These are phyloP conservation scores for Globisporangium viniferum DNA, from an alignment of 352 stramenopile genomes.

Conservation along the genomic window DNA sequence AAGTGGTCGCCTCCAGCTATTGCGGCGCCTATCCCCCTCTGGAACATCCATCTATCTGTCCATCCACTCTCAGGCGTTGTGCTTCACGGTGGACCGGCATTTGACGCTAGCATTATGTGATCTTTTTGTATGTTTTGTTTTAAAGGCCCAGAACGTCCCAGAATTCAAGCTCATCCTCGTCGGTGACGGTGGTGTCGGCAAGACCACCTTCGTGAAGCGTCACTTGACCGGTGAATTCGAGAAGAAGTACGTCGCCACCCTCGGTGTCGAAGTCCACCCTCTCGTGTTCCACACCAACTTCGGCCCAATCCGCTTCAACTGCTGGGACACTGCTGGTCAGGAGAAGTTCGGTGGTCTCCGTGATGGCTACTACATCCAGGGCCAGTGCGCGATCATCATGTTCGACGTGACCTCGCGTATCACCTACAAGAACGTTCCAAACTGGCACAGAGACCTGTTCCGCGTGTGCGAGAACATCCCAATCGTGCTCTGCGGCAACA, in stretches of 20 bases:
- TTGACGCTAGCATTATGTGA: neutral
- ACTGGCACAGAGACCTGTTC: constrained; percentile 99
- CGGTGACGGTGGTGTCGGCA: constrained; percentile 98
- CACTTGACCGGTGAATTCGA: constrained; percentile 99
- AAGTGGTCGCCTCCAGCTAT: neutral
- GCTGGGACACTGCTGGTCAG: constrained; percentile 99
- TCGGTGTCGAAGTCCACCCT: constrained; percentile 99
- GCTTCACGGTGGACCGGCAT: neutral
- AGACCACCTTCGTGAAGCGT: constrained; percentile 99
- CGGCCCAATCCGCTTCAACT: constrained; percentile 99
- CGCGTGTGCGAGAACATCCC: constrained; percentile 99
- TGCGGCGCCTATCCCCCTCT: neutral
- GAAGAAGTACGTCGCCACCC: constrained; percentile 99
- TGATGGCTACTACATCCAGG: constrained; percentile 99
- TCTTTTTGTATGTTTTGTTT: neutral
- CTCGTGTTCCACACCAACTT: constrained; percentile 99
- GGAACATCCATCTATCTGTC: neutral
- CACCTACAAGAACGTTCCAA: constrained; percentile 99
- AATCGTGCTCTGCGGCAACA: constrained; percentile 99
- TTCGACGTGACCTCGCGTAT: constrained; percentile 99
- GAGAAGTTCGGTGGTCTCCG: constrained; percentile 97
- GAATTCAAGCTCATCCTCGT: constrained; percentile 99
- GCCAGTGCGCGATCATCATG: constrained; percentile 99
- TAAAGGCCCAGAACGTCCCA: constrained; percentile 83
- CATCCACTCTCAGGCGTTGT: neutral